Conservation (phyloP, 306 rosid species). For the Cyclanthera cordifolia region DNA sequence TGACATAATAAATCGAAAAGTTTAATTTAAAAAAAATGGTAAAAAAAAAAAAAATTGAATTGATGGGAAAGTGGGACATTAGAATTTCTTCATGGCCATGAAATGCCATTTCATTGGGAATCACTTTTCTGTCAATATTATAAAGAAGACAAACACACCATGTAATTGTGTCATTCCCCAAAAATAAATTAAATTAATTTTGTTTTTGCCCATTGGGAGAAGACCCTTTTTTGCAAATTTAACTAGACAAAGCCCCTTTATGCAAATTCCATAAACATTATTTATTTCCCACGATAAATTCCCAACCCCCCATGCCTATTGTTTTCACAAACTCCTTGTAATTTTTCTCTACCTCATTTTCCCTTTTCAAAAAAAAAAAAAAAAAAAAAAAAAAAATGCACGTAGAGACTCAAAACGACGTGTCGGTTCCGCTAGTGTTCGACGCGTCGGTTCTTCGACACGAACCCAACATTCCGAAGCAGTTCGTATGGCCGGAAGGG, state of each 20-base stretch:
- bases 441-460: slow-evolving; percentile 52
- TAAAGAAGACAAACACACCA: slow-evolving; percentile 34
- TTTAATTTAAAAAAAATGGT: neutral
- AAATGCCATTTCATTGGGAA: slow-evolving; percentile 57
- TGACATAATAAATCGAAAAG: neutral
- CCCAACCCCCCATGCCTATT: slow-evolving; percentile 56
- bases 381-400: neutral
- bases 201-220: neutral
- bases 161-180: slow-evolving; percentile 17
- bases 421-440: slow-evolving; percentile 32
- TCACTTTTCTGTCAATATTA: slow-evolving; percentile 34
- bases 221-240: slow-evolving; percentile 3
- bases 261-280: slow-evolving; percentile 16
- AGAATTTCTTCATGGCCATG: slow-evolving; percentile 20
- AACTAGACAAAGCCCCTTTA: slow-evolving; percentile 3
- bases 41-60: neutral
- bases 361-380: slow-evolving; percentile 11
- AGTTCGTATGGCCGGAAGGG: slow-evolving; percentile 84
- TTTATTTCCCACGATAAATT: slow-evolving; percentile 17
- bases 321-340: slow-evolving; percentile 26
- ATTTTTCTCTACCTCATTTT: neutral
- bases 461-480: slow-evolving; percentile 43
- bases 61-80: slow-evolving; percentile 15
- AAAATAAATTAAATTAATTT: neutral
- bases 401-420: slow-evolving; percentile 11